These are phyloP conservation scores for Durotheca rogersii DNA, from an alignment of 495 filamentous ascomycete species.

Conservation along the genomic window DNA sequence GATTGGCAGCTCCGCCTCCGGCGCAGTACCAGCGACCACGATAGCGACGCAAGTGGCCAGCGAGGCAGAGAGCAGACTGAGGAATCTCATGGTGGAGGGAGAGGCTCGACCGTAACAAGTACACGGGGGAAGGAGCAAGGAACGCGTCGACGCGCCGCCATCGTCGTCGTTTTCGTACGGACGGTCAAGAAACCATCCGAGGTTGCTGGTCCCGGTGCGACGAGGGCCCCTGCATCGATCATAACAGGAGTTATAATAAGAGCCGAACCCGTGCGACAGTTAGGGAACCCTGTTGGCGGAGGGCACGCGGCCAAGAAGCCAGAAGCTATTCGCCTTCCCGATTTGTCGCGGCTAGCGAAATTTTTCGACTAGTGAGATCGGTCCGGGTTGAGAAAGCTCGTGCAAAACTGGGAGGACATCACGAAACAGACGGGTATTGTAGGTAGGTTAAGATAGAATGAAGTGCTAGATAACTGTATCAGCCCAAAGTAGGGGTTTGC, in stretches of 20 bases:
- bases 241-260: neutral
- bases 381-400: no score
- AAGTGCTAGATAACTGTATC: no score
- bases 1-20: constrained; percentile 22
- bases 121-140: neutral
- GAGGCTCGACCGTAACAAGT: neutral
- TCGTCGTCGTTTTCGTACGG: constrained; percentile 8
- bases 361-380: no score
- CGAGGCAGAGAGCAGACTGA: constrained; percentile 5
- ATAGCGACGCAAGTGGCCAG: constrained; percentile 1
- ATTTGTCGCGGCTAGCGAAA: constrained; percentile 9
- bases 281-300: constrained; percentile 13
- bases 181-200: neutral
- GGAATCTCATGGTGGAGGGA: constrained; percentile 5
- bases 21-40: neutral
- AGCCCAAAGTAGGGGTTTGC: no score
- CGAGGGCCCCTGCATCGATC: constrained; percentile 8
- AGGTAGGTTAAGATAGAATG: no score
- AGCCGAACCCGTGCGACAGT: constrained; percentile 19
- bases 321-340: constrained; percentile 17
- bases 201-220: neutral
- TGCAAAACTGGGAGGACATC: no score
- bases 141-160: constrained; percentile 3
- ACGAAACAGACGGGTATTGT: no score
- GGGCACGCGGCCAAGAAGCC: constrained; percentile 11